Percentiles rank a stretch among this genome's conserved stretches.
Evolutionary conservation across 305 asterid genomes (phyloP).

Genomic region (Plantago coronopus): DNA sequence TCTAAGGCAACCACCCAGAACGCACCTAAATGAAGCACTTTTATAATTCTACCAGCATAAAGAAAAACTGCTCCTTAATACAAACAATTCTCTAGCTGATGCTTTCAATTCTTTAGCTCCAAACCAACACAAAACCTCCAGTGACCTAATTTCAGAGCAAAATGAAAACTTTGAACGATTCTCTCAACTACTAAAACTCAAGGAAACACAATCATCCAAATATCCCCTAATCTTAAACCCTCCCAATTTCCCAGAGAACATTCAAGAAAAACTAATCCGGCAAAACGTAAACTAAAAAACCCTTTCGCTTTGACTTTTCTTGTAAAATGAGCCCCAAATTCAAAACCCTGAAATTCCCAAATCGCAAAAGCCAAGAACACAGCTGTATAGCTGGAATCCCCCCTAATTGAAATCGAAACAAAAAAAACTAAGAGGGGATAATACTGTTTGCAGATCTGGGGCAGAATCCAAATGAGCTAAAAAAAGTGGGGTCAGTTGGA

Average conservation of each 20-base stretch:
- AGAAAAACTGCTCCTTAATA: not conserved
- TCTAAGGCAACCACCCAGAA: slow-evolving; percentile 9
- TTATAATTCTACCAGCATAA: slow-evolving; percentile 15
- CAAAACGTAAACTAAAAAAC: not conserved
- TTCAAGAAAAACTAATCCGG: not conserved
- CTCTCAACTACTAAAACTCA: too few species aligned
- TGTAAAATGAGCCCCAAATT: not conserved
- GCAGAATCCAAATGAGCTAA: not conserved
- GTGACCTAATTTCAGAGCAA: not conserved
- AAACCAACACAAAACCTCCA: not conserved
- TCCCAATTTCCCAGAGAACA: not conserved
- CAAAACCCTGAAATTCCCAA: too few species aligned
- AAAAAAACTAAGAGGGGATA: not conserved
- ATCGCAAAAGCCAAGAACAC: too few species aligned
- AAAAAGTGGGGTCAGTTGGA: not conserved
- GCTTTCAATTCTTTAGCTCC: not conserved
- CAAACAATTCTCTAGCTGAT: not conserved
- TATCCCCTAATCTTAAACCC: too few species aligned
- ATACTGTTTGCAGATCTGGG: not conserved
- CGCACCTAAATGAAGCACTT: slow-evolving; percentile 17
- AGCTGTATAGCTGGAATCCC: too few species aligned
- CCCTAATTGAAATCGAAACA: not conserved
- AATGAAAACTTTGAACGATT: not conserved
- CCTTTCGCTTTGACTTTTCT: slow-evolving; percentile 4
- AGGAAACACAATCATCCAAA: too few species aligned